Percentiles rank a stretch among this genome's conserved stretches.
Conservation (phyloP, 306 rosid genomes). For the Datisca glomerata region DNA sequence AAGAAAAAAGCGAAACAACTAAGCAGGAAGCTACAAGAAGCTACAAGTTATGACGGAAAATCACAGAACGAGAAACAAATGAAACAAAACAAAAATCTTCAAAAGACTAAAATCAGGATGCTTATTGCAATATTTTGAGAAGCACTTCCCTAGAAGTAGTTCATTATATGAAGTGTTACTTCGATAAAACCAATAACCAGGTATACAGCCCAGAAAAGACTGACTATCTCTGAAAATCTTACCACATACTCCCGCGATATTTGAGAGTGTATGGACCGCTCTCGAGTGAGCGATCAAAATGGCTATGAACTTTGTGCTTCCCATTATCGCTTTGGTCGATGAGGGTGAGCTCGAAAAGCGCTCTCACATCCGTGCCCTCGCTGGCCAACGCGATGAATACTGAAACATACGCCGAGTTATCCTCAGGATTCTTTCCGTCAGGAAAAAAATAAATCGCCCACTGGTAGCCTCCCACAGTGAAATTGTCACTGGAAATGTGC, state of each 20-base stretch:
- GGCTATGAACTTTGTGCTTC: constrained; percentile 78
- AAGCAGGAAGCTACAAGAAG: no score
- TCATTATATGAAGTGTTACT: no score
- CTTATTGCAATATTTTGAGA: no score
- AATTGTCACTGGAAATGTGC: constrained; percentile 70
- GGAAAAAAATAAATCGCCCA: constrained; percentile 96
- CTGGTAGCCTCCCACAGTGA: constrained; percentile 79
- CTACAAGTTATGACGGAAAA: no score
- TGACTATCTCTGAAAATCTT: constrained; percentile 2
- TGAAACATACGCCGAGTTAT: constrained; percentile 61
- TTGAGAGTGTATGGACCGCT: constrained; percentile 85
- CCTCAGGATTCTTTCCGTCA: constrained; percentile 86
- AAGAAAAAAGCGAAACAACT: no score
- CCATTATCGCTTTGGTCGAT: constrained; percentile 67
- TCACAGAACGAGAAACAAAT: no score
- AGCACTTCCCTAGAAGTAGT: no score
- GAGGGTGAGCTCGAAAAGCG: constrained; percentile 64
- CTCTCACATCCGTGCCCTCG: constrained; percentile 82
- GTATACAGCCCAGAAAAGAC: no score
- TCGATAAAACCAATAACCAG: no score
- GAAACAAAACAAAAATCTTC: no score
- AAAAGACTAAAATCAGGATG: no score
- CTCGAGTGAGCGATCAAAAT: constrained; percentile 85
- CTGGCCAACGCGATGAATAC: constrained; percentile 83
- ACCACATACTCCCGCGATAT: constrained; percentile 98